Evolutionary conservation across 139 green algal genomes (phyloP).

Genomic region (Coelastrella sp.): DNA sequence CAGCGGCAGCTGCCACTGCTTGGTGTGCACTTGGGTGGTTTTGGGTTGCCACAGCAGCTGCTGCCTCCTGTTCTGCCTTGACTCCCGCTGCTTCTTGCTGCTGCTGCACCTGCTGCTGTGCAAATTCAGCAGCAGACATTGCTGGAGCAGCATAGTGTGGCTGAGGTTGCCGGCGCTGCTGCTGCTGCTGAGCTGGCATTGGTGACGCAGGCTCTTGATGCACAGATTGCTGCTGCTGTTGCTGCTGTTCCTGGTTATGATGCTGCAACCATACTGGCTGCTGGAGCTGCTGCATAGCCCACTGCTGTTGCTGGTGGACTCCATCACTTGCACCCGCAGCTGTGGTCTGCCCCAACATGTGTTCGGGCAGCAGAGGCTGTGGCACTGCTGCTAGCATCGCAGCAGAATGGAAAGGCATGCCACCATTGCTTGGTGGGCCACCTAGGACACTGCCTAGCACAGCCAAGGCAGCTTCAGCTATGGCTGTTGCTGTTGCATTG

Average conservation of each 20-base stretch:
- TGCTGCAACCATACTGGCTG: not conserved
- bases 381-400: not conserved
- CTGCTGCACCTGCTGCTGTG: not conserved
- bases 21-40: too few species aligned
- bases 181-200: not conserved
- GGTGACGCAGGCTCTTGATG: not conserved
- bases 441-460: not conserved
- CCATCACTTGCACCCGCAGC: not conserved
- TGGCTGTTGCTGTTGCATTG: not conserved
- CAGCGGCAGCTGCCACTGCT: too few species aligned
- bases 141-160: not conserved
- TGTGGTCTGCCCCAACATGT: not conserved
- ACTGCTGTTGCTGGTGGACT: conserved; percentile 5
- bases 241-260: not conserved
- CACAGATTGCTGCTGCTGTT: not conserved
- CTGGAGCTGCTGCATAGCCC: not conserved
- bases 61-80: too few species aligned
- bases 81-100: too few species aligned
- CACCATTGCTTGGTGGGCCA: not conserved
- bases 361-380: not conserved
- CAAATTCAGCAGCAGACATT: not conserved
- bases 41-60: too few species aligned
- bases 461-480: not conserved
- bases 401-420: not conserved
- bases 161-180: not conserved